These are phyloP conservation scores for Dipodascus albidus DNA, from an alignment of 805 yeast species.

Conservation along the genomic window DNA sequence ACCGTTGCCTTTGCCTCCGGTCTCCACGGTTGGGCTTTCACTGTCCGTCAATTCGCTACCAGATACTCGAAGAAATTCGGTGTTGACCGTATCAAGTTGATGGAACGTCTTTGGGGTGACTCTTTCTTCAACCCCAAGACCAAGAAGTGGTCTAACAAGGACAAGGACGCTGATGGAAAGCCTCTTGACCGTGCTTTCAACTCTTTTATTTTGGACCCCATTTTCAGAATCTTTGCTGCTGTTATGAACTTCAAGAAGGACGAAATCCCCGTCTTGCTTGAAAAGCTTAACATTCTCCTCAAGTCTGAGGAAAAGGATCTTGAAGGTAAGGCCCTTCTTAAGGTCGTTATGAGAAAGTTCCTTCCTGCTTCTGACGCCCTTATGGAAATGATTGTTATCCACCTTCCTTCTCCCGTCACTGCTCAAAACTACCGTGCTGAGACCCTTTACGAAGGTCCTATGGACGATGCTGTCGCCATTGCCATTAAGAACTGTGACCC, in stretches of 20 bases:
- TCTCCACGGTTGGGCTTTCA: slow-evolving; percentile 99
- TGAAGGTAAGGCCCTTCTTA: slow-evolving; percentile 97
- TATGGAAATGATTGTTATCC: slow-evolving; percentile 96
- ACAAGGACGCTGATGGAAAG: slow-evolving; percentile 91
- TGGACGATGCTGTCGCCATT: slow-evolving; percentile 70
- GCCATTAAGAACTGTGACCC: slow-evolving; percentile 99
- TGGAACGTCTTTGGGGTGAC: slow-evolving; percentile 99
- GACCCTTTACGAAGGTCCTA: slow-evolving; percentile 97
- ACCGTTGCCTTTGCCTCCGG: slow-evolving; percentile 99
- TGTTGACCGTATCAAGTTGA: slow-evolving; percentile 96
- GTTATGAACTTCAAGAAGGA: slow-evolving; percentile 99
- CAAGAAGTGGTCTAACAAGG: slow-evolving; percentile 97
- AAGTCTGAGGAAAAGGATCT: slow-evolving; percentile 96
- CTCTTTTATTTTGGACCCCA: slow-evolving; percentile 98
- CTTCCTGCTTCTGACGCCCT: slow-evolving; percentile 99
- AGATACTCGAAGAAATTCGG: slow-evolving; percentile 99
- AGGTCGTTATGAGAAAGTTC: slow-evolving; percentile 99
- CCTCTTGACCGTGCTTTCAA: slow-evolving; percentile 97
- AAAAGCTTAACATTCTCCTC: slow-evolving; percentile 85
- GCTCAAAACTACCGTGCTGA: slow-evolving; percentile 99
- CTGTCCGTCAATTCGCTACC: slow-evolving; percentile 95
- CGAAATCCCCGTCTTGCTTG: slow-evolving; percentile 83
- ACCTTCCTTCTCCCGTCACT: slow-evolving; percentile 98
- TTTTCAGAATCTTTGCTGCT: slow-evolving; percentile 92
- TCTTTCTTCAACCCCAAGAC: slow-evolving; percentile 99